Base-by-base conservation (phyloP, 441 rosid genomes). In the Breynia disticha region DNA sequence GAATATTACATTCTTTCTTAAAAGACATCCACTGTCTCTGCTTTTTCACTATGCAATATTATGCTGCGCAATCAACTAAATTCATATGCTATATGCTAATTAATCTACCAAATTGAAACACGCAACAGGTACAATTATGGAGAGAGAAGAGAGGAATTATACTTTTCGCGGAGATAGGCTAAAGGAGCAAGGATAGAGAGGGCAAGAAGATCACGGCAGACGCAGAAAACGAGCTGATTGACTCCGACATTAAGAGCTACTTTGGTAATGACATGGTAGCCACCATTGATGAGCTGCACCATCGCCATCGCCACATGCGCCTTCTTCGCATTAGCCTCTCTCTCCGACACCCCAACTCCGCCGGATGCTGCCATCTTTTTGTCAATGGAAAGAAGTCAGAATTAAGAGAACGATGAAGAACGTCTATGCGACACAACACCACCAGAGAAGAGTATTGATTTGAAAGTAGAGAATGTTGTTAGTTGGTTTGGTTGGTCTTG, bases 151-250 rank as follows among this genome's bases (percentile, higher is more conserved):
- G 4, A 50, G 11, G n/a, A 17, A 37, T 24, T 55, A 38, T 65
- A 91, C 98, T 70, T 84, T 64, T 91, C 98, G 46, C 94, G 95
- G 66, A 82, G 16, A 66, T 76, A 86, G 61, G 98, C 98, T 20
- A 80, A 39, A 43, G 98, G 95, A 45, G 88, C 91, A 48, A 91
- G 98, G 64, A 91, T 76, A 32, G 83, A 65, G 65, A 88, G 87
- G 28, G 95, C 98, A 54, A 91, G 71, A 67, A 91, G 84, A 75
- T 91, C 98, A 52, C 97, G 89, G 47, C 61, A 79, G 60, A 88
- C 91, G 60, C 98, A 88, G 75, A 91, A 91, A 53, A 91, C 98
- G 48, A 91, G 79, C 83, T 88, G 97, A 72, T 86, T 84, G 72
- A 91, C 82, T 16, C 98, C 97, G 67, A 75, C 87, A 50, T 88